Percentiles rank a stretch among this genome's conserved stretches.
Conservation (phyloP, 495 filamentous ascomycete genomes). For the Penicillium alfredii region DNA sequence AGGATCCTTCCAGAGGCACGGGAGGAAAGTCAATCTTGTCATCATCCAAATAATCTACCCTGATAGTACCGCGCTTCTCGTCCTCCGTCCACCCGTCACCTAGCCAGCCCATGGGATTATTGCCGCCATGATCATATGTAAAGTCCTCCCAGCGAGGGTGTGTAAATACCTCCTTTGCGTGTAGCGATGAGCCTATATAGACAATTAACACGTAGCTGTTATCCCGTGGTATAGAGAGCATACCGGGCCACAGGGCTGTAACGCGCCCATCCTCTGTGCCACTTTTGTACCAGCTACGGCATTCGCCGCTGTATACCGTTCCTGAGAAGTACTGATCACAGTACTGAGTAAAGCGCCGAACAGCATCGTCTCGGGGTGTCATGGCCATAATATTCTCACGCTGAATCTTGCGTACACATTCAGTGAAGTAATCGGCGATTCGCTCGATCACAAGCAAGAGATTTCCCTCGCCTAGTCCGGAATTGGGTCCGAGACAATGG, state of each 20-base stretch:
- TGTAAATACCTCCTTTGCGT: constrained; percentile 30
- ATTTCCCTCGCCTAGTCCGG: constrained; percentile 43
- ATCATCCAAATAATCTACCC: constrained; percentile 37
- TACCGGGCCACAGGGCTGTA: constrained; percentile 41
- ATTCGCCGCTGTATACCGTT: constrained; percentile 43
- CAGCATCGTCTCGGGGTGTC: constrained; percentile 33
- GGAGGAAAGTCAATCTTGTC: constrained; percentile 35
- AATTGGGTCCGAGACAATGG: constrained; percentile 44
- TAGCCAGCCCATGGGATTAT: constrained; percentile 34
- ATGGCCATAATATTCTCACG: constrained; percentile 44
- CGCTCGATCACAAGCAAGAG: constrained; percentile 42
- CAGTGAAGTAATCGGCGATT: constrained; percentile 47
- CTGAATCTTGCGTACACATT: constrained; percentile 45
- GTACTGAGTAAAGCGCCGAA: constrained; percentile 40
- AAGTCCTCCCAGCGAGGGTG: constrained; percentile 41
- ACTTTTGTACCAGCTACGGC: constrained; percentile 52
- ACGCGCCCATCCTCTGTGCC: constrained; percentile 31
- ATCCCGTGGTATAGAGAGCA: constrained; percentile 6
- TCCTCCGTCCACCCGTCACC: constrained; percentile 40
- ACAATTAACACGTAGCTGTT: not conserved
- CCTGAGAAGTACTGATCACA: constrained; percentile 43
- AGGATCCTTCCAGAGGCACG: too few relatives aligned
- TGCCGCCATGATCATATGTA: constrained; percentile 33
- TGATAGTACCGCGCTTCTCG: constrained; percentile 29
- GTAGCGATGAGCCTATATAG: constrained; percentile 34